Evolutionary conservation across 176 grass and related monocot genomes (phyloP), one percentile per base, ranked within the genome.

Genomic region (Juncus inflexus): DNA sequence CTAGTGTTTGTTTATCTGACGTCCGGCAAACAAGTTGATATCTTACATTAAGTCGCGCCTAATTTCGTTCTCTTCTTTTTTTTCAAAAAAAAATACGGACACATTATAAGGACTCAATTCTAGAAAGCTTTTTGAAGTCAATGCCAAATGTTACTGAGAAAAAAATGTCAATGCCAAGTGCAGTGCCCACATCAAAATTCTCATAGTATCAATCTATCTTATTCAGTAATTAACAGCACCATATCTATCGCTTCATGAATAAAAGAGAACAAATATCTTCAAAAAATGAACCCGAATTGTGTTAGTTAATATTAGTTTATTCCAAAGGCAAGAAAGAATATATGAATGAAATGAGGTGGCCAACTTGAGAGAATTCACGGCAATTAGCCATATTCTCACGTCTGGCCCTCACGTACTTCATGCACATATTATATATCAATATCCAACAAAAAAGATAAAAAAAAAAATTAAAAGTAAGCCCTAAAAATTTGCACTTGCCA

Each of bases 401-500:
- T 12, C 64, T 70, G 67, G 52, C 52, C 67, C 65, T 50, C 52
- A 41, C 42, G 28, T 55, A 71, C 67, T 59, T 70, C 52, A 58
- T 59, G 54, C 67, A 71, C 54, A 70, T 57, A 51, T 70, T 9
- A 35, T 40, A 40, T 28, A 28, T 28, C 19, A 47, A 47, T 47
- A 47, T 47, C 9, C 43, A 47, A 47, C 43, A 47, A 47, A 47
- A 47, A 28, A 28, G 19, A 28, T 28, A 28, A 28, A 28, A 28
- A 28, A 28, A 28, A 28, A 28, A 55, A 54, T 15, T n/a, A 69
- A 69, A 69, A 69, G 36, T 55, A 69, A 67, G 65, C 75, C 64
- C 70, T 65, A 61, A 64, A 82, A 68, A 35, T 56, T 43, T 62
- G 61, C 37, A 63, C 9, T 35, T 65, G 19, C 12, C 9, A 81